Conservation (phyloP, 2,329 filamentous ascomycete genomes). For the Didymosphaeria variabile region DNA sequence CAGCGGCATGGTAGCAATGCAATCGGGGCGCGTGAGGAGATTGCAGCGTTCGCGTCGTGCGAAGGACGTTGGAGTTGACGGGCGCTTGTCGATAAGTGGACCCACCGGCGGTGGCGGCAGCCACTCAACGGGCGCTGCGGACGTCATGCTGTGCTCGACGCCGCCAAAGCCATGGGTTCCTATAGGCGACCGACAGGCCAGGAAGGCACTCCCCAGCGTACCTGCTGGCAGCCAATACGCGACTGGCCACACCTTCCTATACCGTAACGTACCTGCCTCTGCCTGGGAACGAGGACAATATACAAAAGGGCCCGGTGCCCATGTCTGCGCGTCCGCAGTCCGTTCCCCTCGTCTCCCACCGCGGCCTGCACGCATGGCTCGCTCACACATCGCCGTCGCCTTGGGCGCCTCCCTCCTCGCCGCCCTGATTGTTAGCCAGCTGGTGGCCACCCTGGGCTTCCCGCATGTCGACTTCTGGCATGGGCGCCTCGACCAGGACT, state of each 20-base stretch:
- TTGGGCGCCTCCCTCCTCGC: conserved; percentile 46
- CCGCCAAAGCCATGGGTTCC: no score
- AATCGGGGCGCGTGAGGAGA: conserved; percentile 23
- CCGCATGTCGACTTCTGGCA: conserved; percentile 50
- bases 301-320: conserved; percentile 13
- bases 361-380: conserved; percentile 46
- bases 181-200: not conserved
- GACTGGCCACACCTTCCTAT: conserved; percentile 14
- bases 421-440: conserved; percentile 45
- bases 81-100: conserved; percentile 18
- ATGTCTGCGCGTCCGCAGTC: conserved; percentile 25
- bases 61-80: conserved; percentile 18
- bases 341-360: conserved; percentile 17
- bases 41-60: conserved; percentile 20
- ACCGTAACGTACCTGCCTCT: not conserved
- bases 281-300: not conserved
- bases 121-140: conserved; percentile 4
- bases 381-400: conserved; percentile 50
- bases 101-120: conserved; percentile 9
- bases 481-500: conserved; percentile 34
- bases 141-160: conserved; percentile 24
- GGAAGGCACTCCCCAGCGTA: not conserved
- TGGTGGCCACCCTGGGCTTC: conserved; percentile 46
- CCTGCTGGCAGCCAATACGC: conserved; percentile 5
- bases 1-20: conserved; percentile 65